phyloP scores from a whole-genome alignment of 768 basidiomycete species.

The Tricholoma sp. region DNA sequence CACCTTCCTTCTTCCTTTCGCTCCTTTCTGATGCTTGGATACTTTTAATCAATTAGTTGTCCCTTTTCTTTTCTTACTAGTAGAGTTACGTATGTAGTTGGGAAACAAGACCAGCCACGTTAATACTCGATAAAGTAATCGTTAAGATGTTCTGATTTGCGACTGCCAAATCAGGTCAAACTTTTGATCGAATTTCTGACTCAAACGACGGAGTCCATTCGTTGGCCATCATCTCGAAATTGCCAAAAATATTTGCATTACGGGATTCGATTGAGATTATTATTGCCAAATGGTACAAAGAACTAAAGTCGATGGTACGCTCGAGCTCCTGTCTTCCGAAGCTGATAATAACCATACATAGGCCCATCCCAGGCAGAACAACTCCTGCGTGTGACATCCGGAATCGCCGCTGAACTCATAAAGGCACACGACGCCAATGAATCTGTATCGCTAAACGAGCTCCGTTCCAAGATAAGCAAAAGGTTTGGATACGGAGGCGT shows the following conservation, averaged over 20 bases:
- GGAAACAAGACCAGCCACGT: not conserved
- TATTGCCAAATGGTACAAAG: conserved; percentile 15
- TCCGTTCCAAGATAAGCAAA: conserved; percentile 86
- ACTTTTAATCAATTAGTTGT: not conserved
- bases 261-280: no score
- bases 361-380: conserved; percentile 88
- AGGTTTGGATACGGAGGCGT: conserved; percentile 83
- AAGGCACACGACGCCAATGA: conserved; percentile 75
- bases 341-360: conserved; percentile 11
- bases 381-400: conserved; percentile 86
- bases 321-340: not conserved
- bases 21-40: conserved; percentile 2
- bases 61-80: not conserved
- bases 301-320: conserved; percentile 15
- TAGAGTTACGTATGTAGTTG: not conserved
- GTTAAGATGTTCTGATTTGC: not conserved
- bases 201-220: no score
- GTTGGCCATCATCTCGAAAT: no score
- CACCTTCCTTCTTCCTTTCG: not conserved
- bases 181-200: no score
- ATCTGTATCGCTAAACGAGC: conserved; percentile 80
- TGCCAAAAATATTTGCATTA: no score
- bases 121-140: not conserved
- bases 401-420: conserved; percentile 92
- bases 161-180: not conserved